These are phyloP conservation scores for Wickerhamomyces xylosicus DNA, from an alignment of 805 yeast genomes.

Conservation along the genomic window DNA sequence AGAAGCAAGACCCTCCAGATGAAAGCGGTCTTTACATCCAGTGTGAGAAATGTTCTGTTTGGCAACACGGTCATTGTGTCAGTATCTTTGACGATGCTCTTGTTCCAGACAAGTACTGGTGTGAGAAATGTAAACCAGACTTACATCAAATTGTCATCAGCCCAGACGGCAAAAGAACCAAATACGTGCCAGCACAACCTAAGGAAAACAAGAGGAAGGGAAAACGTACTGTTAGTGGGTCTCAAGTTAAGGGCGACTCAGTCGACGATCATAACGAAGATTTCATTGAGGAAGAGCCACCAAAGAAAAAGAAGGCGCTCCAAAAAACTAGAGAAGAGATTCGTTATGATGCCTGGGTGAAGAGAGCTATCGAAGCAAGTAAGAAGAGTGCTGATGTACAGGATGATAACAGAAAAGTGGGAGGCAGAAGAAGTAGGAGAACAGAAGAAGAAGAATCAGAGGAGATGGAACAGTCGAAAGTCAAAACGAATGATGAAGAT, in stretches of 20 bases:
- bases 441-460: slow-evolving; percentile 2
- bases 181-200: slow-evolving; percentile 36
- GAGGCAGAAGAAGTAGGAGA: slow-evolving; percentile 6
- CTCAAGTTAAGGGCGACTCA: slow-evolving; percentile 7
- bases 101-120: slow-evolving; percentile 91
- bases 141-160: slow-evolving; percentile 49
- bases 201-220: slow-evolving; percentile 20
- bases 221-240: slow-evolving; percentile 6
- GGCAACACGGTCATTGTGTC: slow-evolving; percentile 98
- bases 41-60: slow-evolving; percentile 84
- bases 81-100: slow-evolving; percentile 51
- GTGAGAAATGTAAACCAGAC: slow-evolving; percentile 86
- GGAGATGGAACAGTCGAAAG: slow-evolving; percentile 3
- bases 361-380: slow-evolving; percentile 30
- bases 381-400: slow-evolving; percentile 23
- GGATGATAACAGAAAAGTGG: slow-evolving; percentile 3
- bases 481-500: slow-evolving; percentile 2
- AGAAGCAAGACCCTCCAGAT: slow-evolving; percentile 32
- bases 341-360: slow-evolving; percentile 31
- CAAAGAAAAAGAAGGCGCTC: slow-evolving; percentile 22
- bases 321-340: slow-evolving; percentile 32
- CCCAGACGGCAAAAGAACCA: slow-evolving; percentile 36
- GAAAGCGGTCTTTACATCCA: slow-evolving; percentile 62
- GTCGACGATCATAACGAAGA: slow-evolving; percentile 4
- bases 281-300: slow-evolving; percentile 12